phyloP scores from a whole-genome alignment of 495 filamentous ascomycete species.

The Annulohypoxylon bovei region DNA sequence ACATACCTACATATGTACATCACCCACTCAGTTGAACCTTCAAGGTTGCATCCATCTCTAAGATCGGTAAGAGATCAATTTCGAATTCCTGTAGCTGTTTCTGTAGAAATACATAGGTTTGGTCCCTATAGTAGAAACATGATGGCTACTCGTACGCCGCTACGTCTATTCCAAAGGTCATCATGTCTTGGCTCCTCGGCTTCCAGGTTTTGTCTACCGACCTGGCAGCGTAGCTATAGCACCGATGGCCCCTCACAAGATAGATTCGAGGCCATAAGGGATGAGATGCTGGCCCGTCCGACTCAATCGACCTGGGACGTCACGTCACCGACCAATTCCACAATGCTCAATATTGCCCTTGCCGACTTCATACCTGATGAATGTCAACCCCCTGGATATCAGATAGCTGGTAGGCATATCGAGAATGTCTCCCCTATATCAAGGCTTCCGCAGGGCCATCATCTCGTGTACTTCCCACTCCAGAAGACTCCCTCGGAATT shows the following conservation, averaged over 20 bases:
- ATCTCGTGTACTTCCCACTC: slow-evolving; percentile 78
- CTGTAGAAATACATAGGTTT: neutral
- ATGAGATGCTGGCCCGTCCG: slow-evolving; percentile 53
- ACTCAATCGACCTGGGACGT: slow-evolving; percentile 70
- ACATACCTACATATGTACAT: no score
- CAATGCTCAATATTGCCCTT: slow-evolving; percentile 72
- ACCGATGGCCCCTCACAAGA: slow-evolving; percentile 2
- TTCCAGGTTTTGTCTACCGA: neutral
- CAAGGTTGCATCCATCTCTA: neutral
- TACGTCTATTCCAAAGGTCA: slow-evolving; percentile 5
- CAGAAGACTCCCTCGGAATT: slow-evolving; percentile 63
- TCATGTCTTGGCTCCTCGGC: neutral
- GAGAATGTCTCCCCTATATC: neutral
- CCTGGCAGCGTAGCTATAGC: slow-evolving; percentile 21
- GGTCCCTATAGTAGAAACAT: slow-evolving; percentile 5
- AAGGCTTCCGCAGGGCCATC: slow-evolving; percentile 70
- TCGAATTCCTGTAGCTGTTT: neutral
- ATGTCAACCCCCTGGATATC: slow-evolving; percentile 15
- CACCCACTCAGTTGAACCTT: no score
- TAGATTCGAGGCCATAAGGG: slow-evolving; percentile 27
- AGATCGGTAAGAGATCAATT: no score
- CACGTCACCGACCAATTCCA: slow-evolving; percentile 69
- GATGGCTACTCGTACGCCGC: slow-evolving; percentile 6
- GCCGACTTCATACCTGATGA: slow-evolving; percentile 62
- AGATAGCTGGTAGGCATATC: neutral